Conservation (phyloP, 768 basidiomycete species). For the Lyophyllum atratum region DNA sequence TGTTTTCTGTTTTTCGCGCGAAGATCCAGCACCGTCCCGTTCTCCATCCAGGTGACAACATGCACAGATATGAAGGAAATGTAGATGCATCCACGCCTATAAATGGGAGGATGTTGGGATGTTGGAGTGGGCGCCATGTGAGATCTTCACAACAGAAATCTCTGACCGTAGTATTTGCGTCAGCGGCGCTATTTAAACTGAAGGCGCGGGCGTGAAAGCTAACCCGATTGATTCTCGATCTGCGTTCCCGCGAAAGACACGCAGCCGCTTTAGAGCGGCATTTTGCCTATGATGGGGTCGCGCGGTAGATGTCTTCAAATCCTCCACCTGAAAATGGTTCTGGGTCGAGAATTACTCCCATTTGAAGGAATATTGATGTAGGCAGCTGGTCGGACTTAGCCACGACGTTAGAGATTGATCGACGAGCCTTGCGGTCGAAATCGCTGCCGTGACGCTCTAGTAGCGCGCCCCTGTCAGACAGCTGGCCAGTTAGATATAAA, state of each 20-base stretch:
- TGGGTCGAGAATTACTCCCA: conserved; percentile 21
- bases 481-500: background rate
- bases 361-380: conserved; percentile 21
- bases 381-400: conserved; percentile 24
- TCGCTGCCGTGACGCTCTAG: background rate
- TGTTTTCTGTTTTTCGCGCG: conserved; percentile 11
- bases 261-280: conserved; percentile 29
- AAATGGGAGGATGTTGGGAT: conserved; percentile 28
- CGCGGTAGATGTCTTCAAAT: conserved; percentile 30
- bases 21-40: conserved; percentile 23
- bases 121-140: conserved; percentile 26
- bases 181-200: background rate
- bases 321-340: conserved; percentile 27
- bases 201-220: background rate
- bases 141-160: conserved; percentile 27
- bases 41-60: conserved; percentile 27
- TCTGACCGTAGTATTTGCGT: conserved; percentile 13
- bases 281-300: conserved; percentile 18
- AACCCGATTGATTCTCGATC: conserved; percentile 19
- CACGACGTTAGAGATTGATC: conserved; percentile 23
- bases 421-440: conserved; percentile 18
- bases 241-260: conserved; percentile 22
- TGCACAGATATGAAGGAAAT: conserved; percentile 24
- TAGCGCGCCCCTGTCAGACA: background rate
- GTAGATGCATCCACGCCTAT: conserved; percentile 23